Conservation (phyloP, 2,329 filamentous ascomycete species). For the Rhynchosporium secalis region DNA sequence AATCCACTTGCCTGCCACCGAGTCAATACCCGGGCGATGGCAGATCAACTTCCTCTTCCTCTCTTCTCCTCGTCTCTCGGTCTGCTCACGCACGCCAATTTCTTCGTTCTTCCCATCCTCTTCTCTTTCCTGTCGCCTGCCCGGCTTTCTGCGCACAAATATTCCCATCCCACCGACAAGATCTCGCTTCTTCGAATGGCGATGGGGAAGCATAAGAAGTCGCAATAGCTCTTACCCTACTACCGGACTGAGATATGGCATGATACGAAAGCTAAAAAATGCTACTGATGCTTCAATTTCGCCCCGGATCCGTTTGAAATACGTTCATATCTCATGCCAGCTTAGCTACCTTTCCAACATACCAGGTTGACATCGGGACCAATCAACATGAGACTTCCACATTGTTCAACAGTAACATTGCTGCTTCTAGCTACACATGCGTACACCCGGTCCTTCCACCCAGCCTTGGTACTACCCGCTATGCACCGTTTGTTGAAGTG, state of each 20-base stretch:
- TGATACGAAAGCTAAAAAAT: background rate
- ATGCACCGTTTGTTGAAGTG: background rate
- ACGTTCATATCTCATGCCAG: background rate
- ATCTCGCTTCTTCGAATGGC: background rate
- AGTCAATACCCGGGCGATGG: background rate
- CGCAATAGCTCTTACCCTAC: background rate
- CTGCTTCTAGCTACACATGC: constrained; percentile 9
- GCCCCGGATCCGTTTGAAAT: background rate
- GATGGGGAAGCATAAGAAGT: constrained; percentile 7
- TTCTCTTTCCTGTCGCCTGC: constrained; percentile 6
- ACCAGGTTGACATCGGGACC: background rate
- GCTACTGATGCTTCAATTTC: background rate
- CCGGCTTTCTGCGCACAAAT: background rate
- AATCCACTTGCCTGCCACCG: background rate
- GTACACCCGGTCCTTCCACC: background rate
- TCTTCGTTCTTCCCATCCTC: background rate
- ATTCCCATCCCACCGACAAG: background rate
- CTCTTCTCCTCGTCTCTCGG: background rate
- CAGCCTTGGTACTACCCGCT: background rate
- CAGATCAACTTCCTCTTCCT: constrained; percentile 2
- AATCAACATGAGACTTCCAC: constrained; percentile 8
- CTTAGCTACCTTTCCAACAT: background rate
- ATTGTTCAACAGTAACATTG: background rate
- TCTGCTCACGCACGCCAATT: background rate
- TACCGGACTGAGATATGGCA: background rate